Base-by-base conservation (phyloP, 2,329 filamentous ascomycete genomes). In the Esteya vermicola region DNA sequence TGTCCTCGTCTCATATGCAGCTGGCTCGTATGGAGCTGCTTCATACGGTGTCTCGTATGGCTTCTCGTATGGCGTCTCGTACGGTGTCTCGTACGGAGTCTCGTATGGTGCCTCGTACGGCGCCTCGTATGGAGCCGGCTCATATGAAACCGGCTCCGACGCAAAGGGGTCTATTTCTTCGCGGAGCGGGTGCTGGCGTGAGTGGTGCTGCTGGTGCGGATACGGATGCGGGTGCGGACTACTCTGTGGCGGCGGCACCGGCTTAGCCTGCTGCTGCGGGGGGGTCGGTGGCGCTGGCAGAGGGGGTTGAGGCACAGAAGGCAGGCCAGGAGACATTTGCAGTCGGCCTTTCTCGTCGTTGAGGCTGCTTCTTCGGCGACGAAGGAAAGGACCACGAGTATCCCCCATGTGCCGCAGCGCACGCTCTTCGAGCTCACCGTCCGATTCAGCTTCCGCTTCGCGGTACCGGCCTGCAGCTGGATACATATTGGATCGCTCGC, bases 281-380 rank as follows among this genome's bases (percentile, higher is more conserved):
- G 44, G 52, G 8, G 49, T 41, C 8, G 49, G 47, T 12, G 45
- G 45, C 12, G 38, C 40, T 6, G 56, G 58, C 18, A 51, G 52
- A 2, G 54, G 21, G 18, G 33, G 22, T 9, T 40, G 40, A 4
- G 40, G 52, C 6, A 53, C 51, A 26, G 53, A 54, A n/a, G 60
- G 61, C 20, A 59, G 51, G 23, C 57, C 48, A 10, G 58, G 52
- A 4, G 54, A 57, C 14, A 60, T 53, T 32, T 59, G 52, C 39
- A 59, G 57, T 35, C 63, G 57, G 44, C 74, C 78, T 44, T 74
- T 63, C 22, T 79, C 72, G 43, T 76, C 76, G 65, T 76, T 67
- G 50, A 75, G 72, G 49, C 79, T 13, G 61, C 64, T 2, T 63
- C 61, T n/a, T 6, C 36, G 35, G n/a, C 40, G 44, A 2, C n/a